phyloP scores from a whole-genome alignment of 2,329 filamentous ascomycete species.

The Coniochaeta sp. region DNA sequence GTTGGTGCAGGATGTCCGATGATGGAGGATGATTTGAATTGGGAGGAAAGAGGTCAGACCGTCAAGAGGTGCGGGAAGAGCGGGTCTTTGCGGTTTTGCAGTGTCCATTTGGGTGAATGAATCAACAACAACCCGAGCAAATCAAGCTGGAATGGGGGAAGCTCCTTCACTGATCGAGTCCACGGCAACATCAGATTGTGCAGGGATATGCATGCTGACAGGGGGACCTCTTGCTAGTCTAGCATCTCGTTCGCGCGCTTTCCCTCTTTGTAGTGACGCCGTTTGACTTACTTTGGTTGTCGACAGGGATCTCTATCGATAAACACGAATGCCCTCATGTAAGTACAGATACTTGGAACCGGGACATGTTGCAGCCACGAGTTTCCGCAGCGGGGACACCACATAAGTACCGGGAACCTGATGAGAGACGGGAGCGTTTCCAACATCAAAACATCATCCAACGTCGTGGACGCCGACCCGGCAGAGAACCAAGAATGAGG shows the following conservation, averaged over 20 bases:
- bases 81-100: slow-evolving; percentile 13
- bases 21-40: slow-evolving; percentile 12
- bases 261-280: background rate
- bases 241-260: background rate
- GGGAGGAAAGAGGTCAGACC: slow-evolving; percentile 13
- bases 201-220: too few relatives aligned
- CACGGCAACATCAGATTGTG: background rate
- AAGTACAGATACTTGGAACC: too few relatives aligned
- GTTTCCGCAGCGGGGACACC: too few relatives aligned
- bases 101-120: background rate
- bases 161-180: background rate
- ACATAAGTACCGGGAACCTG: too few relatives aligned
- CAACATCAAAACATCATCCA: too few relatives aligned
- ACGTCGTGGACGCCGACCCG: too few relatives aligned
- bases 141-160: slow-evolving; percentile 13
- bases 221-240: background rate
- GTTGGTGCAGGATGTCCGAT: slow-evolving; percentile 21
- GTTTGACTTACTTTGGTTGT: too few relatives aligned
- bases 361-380: too few relatives aligned
- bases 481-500: too few relatives aligned
- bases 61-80: slow-evolving; percentile 17
- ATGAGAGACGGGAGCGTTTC: too few relatives aligned
- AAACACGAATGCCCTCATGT: too few relatives aligned
- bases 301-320: too few relatives aligned
- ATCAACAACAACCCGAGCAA: slow-evolving; percentile 8